These are phyloP conservation scores for Cryptococcus sp. DNA, from an alignment of 1,284 basidiomycete genomes.

Conservation along the genomic window DNA sequence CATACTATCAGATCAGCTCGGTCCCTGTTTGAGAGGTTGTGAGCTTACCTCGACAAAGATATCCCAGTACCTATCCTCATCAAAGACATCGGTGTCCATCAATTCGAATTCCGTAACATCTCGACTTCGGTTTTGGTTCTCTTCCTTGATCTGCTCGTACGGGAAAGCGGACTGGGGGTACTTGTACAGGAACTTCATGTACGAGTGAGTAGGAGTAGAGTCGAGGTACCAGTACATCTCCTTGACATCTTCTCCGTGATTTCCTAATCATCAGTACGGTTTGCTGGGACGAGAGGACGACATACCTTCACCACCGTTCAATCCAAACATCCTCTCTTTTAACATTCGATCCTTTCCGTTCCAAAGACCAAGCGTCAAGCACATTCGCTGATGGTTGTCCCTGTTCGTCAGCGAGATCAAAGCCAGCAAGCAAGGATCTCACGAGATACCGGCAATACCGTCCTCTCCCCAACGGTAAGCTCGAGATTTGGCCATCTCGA, in stretches of 20 bases:
- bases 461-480: constrained; percentile 99
- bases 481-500: constrained; percentile 87
- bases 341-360: constrained; percentile 91
- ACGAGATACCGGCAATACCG: constrained; percentile 87
- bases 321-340: constrained; percentile 90
- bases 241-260: constrained; percentile 98
- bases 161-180: constrained; percentile 90
- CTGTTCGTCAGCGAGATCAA: constrained; percentile 13
- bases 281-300: not conserved
- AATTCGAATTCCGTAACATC: constrained; percentile 91
- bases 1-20: constrained; percentile 62
- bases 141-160: constrained; percentile 85
- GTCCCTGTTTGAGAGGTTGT: constrained; percentile 1
- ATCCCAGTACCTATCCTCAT: constrained; percentile 96
- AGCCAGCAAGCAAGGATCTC: constrained; percentile 9
- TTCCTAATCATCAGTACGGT: constrained; percentile 53
- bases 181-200: constrained; percentile 99
- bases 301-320: constrained; percentile 79
- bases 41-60: constrained; percentile 80
- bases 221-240: constrained; percentile 98
- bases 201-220: constrained; percentile 95
- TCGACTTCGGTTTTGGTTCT: constrained; percentile 75
- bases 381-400: constrained; percentile 92
- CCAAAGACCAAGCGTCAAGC: constrained; percentile 88
- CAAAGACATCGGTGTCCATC: constrained; percentile 85